Evolutionary conservation across 1,139 yeast species (phyloP).

Genomic region (Ogataea hybrid): DNA sequence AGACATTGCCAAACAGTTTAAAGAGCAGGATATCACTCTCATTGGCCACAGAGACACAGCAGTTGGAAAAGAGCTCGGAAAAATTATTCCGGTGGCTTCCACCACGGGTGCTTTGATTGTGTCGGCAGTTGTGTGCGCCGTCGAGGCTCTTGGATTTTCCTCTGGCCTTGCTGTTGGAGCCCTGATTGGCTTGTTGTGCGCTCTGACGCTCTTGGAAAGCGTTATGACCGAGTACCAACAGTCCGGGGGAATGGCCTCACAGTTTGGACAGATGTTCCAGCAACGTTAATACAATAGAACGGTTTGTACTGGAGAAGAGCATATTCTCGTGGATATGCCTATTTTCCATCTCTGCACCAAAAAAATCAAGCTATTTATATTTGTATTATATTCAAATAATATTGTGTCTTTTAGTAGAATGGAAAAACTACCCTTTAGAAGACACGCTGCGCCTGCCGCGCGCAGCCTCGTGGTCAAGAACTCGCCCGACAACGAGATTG

Average conservation of each 20-base stretch:
- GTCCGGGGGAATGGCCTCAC: conserved; percentile 46
- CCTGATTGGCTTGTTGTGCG: conserved; percentile 64
- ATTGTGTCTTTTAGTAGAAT: conserved; percentile 25
- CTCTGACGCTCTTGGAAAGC: conserved; percentile 72
- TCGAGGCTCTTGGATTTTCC: conserved; percentile 67
- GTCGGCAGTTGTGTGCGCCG: conserved; percentile 51
- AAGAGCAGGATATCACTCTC: conserved; percentile 82
- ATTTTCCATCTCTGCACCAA: conserved; percentile 2
- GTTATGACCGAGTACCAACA: conserved; percentile 54
- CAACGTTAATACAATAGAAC: conserved; percentile 14
- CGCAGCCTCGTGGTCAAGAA: conserved; percentile 47
- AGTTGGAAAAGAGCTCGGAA: conserved; percentile 64
- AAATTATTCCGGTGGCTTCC: conserved; percentile 80
- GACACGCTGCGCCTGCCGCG: conserved; percentile 39
- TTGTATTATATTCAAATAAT: neutral
- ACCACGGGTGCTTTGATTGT: conserved; percentile 73
- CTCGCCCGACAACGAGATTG: conserved; percentile 65
- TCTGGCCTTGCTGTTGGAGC: conserved; percentile 68
- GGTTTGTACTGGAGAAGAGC: neutral
- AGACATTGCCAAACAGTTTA: conserved; percentile 79
- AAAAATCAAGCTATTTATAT: neutral
- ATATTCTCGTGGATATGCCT: neutral
- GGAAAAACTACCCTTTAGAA: conserved; percentile 48
- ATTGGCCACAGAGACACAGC: conserved; percentile 88
- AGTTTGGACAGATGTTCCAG: conserved; percentile 41